A percentile compares a stretch with the other conserved stretches of the same genome.
These are phyloP conservation scores for Smittium culicis DNA, from an alignment of 371 early-diverging fungal genomes.

Conservation along the genomic window DNA sequence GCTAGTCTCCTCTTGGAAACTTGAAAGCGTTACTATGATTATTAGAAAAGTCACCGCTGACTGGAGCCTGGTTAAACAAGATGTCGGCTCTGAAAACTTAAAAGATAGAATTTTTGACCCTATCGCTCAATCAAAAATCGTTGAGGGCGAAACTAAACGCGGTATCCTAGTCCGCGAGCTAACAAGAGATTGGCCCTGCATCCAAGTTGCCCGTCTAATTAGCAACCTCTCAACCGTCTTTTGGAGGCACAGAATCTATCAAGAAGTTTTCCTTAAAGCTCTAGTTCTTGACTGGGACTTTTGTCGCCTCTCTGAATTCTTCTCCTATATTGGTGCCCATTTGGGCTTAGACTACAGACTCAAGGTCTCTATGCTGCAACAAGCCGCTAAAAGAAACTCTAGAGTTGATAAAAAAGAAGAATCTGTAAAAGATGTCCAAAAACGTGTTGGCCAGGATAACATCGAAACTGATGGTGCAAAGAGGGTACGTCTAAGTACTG, in stretches of 20 bases:
- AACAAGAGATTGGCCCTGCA: conserved; percentile 33
- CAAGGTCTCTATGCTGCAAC: conserved; percentile 56
- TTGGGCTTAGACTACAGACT: conserved; percentile 54
- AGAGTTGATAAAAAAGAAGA: neutral
- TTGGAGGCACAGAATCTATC: conserved; percentile 32
- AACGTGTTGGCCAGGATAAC: neutral
- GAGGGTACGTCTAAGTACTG: conserved; percentile 1
- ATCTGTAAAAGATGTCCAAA: neutral
- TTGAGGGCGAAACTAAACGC: conserved; percentile 28
- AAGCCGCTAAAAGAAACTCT: conserved; percentile 36
- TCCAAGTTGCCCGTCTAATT: conserved; percentile 32
- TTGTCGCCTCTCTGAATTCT: conserved; percentile 58
- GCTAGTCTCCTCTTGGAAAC: conserved; percentile 53
- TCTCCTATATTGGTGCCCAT: conserved; percentile 48
- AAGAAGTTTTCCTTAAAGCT: conserved; percentile 47
- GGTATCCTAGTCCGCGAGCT: conserved; percentile 31
- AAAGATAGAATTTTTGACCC: conserved; percentile 2
- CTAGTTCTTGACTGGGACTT: conserved; percentile 62
- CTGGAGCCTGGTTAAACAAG: conserved; percentile 36
- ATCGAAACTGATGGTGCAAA: conserved; percentile 4
- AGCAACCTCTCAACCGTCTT: conserved; percentile 26
- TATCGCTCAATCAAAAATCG: conserved; percentile 15
- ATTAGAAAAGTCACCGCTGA: conserved; percentile 49
- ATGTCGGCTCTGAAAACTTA: conserved; percentile 11
- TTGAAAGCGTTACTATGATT: conserved; percentile 45